Evolutionary conservation across 148 eudicot species (phyloP).

Genomic region (Nyssa sinensis): DNA sequence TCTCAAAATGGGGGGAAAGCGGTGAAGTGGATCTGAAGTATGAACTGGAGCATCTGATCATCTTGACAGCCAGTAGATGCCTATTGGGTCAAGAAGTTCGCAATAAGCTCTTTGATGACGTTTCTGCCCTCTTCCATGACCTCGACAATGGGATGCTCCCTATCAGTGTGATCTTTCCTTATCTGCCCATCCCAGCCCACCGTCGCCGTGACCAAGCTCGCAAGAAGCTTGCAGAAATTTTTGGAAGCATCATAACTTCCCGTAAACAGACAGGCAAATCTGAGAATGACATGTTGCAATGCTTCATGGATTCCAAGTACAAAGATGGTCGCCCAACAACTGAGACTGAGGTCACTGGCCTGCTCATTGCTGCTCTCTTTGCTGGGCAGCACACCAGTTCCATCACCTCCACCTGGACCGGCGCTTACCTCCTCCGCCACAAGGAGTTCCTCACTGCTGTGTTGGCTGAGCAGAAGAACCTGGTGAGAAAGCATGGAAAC

Average conservation of each 20-base stretch:
- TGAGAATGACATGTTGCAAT: constrained; percentile 84
- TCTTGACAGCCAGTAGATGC: constrained; percentile 92
- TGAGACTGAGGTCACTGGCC: constrained; percentile 81
- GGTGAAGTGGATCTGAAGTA: constrained; percentile 92
- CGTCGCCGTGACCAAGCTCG: constrained; percentile 80
- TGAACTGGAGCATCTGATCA: constrained; percentile 91
- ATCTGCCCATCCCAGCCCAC: constrained; percentile 94
- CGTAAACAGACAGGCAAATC: constrained; percentile 66
- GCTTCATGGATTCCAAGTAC: constrained; percentile 92
- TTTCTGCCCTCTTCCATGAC: constrained; percentile 90
- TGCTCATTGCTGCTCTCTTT: constrained; percentile 91
- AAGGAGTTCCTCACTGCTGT: constrained; percentile 54
- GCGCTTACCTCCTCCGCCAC: constrained; percentile 73
- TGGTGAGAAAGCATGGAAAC: constrained; percentile 65
- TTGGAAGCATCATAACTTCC: constrained; percentile 56
- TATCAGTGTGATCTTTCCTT: constrained; percentile 86
- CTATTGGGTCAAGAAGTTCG: constrained; percentile 91
- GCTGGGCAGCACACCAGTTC: constrained; percentile 98
- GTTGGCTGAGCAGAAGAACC: constrained; percentile 58
- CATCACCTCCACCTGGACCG: constrained; percentile 94
- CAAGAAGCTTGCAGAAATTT: constrained; percentile 68
- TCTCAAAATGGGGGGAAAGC: constrained; percentile 93
- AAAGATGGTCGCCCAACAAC: constrained; percentile 87
- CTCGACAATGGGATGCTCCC: constrained; percentile 94
- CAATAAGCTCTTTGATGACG: constrained; percentile 89